Evolutionary conservation across 805 yeast species (phyloP), one percentile per base, ranked within the genome.

Genomic region (Myxozyma udenii): DNA sequence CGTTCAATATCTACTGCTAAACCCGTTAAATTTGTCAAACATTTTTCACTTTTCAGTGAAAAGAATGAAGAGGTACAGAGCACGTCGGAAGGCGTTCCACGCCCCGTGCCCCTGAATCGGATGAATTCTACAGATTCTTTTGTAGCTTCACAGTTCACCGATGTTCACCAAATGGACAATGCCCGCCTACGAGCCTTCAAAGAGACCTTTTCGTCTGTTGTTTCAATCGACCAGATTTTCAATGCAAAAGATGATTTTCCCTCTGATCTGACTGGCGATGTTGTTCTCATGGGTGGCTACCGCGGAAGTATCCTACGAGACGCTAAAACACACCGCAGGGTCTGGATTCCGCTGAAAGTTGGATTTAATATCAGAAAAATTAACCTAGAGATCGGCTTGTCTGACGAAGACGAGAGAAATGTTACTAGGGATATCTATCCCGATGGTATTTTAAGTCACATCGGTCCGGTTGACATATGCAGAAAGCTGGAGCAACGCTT

Each of bases 271-370:
- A 83, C 81, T 21, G 96, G 96, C 3, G 89, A 89, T 63, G 75
- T 90, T 1, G 78, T 90, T 1, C 73, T 90, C 1, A 53, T 90
- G 67, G 96, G 96, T 3, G 97, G 97, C 0, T 90, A 85, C 67
- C 74, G 97, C 61, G 97, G 97, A 1, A 80, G 88, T 41, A 78
- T 84, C 3, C 69, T 90, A 46, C 67, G 91, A 40, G 93, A 87
- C 62, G 63, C 78, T 0, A 70, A 71, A 11, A 83, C 95, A 0
- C 68, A 74, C 12, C 78, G 82, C 53, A 72, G 91, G 46, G 78
- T 85, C 1, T 90, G 97, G 97, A 79, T 89, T 37, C 96, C 97
- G 0, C 66, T 76, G 22, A 84, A 85, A 61, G 96, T 91, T 0
- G 95, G 96, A 0, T 75, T 90, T 46, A 83, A 86, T 60, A 71